Base-by-base conservation (phyloP, 1,139 yeast genomes). In the Candida albicans region DNA sequence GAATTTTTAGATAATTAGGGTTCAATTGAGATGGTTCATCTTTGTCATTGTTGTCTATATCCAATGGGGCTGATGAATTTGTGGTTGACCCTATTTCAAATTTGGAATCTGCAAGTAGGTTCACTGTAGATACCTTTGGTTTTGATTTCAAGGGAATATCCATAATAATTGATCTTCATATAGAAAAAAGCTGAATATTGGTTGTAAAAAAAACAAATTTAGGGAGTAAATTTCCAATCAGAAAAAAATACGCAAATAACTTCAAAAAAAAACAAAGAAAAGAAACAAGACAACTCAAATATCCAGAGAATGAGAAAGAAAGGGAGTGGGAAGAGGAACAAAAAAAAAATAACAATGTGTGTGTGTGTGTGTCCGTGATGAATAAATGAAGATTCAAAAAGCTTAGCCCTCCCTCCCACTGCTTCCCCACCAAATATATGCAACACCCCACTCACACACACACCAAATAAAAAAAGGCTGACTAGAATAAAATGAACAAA, bases 111-210 rank as follows among this genome's bases (percentile, higher is more conserved):
- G 61, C 68, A 40, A 64, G 48, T 45, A 67, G 61, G 39, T 64
- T 62, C 22, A 67, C 68, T 47, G 68, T 62, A 12, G 74, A 69
- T 14, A 71, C 77, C 56, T 70, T 64, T 6, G 77, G 75, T 46
- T 65, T 60, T 35, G 76, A 65, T 53, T 72, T 72, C 42, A 72
- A 61, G 5, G 77, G 77, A 47, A 72, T 70, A 39, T 70, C 76
- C 77, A 72, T 69, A 11, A 14, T 22, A 4, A 7, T 29, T 14
- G 8, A 27, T 27, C 12, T 10, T 18, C 22, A 18, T 18, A 18
- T 4, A 18, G 22, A 18, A 18, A n/a, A 18, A 18, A 18, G 22
- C 22, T 18, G n/a, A 27, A n/a, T 27, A 27, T 9, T 27, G 29
- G 29, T 29, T 29, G 32, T 29, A 29, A 29, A 29, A n/a, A 29